These are phyloP conservation scores for Ceratocystis albifundus DNA, from an alignment of 2,329 filamentous ascomycete species.

Conservation along the genomic window DNA sequence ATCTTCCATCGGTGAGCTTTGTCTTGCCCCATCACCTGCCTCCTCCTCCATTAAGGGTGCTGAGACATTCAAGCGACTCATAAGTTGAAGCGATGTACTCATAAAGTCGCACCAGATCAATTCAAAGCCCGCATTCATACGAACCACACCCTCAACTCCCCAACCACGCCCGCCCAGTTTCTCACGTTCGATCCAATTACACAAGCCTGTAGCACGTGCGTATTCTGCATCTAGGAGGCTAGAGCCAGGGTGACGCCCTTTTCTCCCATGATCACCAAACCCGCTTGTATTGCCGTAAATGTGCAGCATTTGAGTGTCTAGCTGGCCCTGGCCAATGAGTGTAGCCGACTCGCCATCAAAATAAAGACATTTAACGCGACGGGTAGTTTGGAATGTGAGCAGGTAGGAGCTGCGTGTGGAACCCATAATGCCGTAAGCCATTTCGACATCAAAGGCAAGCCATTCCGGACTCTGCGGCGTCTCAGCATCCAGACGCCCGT, in stretches of 20 bases:
- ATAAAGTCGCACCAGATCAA: conserved; percentile 43
- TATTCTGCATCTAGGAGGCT: conserved; percentile 37
- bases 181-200: conserved; percentile 34
- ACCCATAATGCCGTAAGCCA: conserved; percentile 45
- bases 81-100: conserved; percentile 34
- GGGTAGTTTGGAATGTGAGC: conserved; percentile 39
- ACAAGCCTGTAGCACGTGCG: conserved; percentile 37
- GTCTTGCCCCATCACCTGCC: conserved; percentile 15
- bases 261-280: neutral
- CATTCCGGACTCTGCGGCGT: conserved; percentile 40
- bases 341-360: conserved; percentile 42
- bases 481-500: conserved; percentile 35
- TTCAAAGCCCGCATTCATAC: conserved; percentile 43
- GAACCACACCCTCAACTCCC: conserved; percentile 40
- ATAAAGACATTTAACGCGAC: conserved; percentile 35
- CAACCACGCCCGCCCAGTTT: conserved; percentile 36
- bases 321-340: conserved; percentile 36
- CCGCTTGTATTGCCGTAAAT: conserved; percentile 37
- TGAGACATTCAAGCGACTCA: conserved; percentile 38
- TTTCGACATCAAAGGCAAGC: conserved; percentile 42
- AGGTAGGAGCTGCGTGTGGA: conserved; percentile 34
- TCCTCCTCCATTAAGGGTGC: conserved; percentile 28
- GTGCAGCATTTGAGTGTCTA: conserved; percentile 41
- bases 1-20: neutral
- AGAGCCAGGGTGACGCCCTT: conserved; percentile 8